Conservation (phyloP, 805 yeast species). For the Kuraishia ogatae region DNA sequence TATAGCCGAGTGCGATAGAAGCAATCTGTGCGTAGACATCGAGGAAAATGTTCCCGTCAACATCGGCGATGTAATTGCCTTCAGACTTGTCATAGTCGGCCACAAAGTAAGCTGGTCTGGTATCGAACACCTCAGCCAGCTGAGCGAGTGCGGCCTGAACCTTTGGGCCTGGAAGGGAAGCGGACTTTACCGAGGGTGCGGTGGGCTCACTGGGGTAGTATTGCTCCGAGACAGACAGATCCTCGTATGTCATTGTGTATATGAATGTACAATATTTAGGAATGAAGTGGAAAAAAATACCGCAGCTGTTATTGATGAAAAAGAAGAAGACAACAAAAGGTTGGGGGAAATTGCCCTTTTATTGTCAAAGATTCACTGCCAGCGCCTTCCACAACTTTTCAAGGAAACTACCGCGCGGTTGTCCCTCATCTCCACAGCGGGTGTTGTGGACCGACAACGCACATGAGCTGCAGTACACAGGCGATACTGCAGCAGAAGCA, state of each 20-base stretch:
- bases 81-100: slow-evolving; percentile 55
- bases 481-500: neutral
- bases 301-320: neutral
- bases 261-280: neutral
- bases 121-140: slow-evolving; percentile 42
- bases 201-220: slow-evolving; percentile 41
- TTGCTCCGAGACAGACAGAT: slow-evolving; percentile 5
- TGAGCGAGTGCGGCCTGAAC: slow-evolving; percentile 27
- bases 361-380: neutral
- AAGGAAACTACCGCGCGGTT: neutral
- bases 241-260: neutral
- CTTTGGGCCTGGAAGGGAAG: slow-evolving; percentile 38
- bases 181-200: slow-evolving; percentile 33
- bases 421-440: neutral
- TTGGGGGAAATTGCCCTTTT: neutral
- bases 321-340: neutral
- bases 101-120: slow-evolving; percentile 54
- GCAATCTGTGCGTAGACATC: slow-evolving; percentile 71
- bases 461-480: neutral
- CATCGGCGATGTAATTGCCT: slow-evolving; percentile 62
- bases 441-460: neutral
- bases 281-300: too few relatives aligned
- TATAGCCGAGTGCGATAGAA: slow-evolving; percentile 63
- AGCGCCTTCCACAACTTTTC: neutral
- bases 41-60: slow-evolving; percentile 51